Base-by-base conservation (phyloP, 1,284 basidiomycete species). In the Takashimella tepidaria region DNA sequence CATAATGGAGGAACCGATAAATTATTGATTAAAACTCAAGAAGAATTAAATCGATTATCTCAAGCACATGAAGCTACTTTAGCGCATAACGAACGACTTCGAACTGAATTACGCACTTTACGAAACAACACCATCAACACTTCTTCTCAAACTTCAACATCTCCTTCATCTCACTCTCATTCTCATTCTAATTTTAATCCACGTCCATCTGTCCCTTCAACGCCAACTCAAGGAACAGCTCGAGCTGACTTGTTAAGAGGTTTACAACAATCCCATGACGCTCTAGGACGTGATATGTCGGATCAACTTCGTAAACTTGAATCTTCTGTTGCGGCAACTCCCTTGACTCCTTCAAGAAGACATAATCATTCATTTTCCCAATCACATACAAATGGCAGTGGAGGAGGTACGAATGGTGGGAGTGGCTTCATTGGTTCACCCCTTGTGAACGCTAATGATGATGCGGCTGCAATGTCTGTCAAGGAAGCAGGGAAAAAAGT, bases 241-340 rank as follows among this genome's bases (percentile, higher is more conserved):
- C 64, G 71, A 4, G 64, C 67, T 22, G 72, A 74, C 45, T 55
- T 74, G 19, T 55, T 74, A 8, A 63, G 69, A 3, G 70, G 70
- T 6, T 53, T 71, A 19, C 70, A 74, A 56, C 68, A 71, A 53
- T 67, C 64, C 16, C 63, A 69, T 53, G 72, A 72, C 40, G 70
- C 70, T 1, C 60, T 74, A 5, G 67, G 70, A 1, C 54, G 59
- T n/a, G 72, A 74, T 53, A 74, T 74, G 72, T 66, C 64, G 5
- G 68, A 72, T 48, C 68, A 70, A 49, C 56, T 72, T 3, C 61
- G 66, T 13, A 65, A 65, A 41, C 61, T 74, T 11, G 62, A 61
- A 42, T 41, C 47, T 49, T 26, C 31, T 49, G 37, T 23, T 21
- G 37, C 22, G 23, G 22, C 63, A 62, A 55, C 63, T 5, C 66